Percentiles rank a stretch among this genome's conserved stretches.
Evolutionary conservation across 768 basidiomycete species (phyloP).

Genomic region (Solioccasus polychromus): DNA sequence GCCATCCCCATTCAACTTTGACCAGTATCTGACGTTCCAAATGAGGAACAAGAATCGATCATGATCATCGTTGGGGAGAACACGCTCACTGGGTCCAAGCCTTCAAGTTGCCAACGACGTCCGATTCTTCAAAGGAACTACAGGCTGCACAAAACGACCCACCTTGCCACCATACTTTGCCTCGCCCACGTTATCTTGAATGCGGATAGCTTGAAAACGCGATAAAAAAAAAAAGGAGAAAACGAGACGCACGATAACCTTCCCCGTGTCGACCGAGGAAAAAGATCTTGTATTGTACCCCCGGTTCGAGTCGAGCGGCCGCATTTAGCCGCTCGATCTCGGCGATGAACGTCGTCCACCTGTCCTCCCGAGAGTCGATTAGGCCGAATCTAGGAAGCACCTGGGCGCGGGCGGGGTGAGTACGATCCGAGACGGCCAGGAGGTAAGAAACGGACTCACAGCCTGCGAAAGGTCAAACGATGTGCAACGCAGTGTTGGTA

Average conservation of each 20-base stretch:
- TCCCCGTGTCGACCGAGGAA: conserved; percentile 70
- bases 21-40: conserved; percentile 61
- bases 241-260: conserved; percentile 36
- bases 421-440: no score
- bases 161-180: conserved; percentile 59
- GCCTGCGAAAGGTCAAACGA: conserved; percentile 2
- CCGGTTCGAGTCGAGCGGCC: conserved; percentile 8
- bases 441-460: conserved; percentile 7
- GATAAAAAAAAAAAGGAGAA: not conserved
- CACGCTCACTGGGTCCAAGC: conserved; percentile 59
- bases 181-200: conserved; percentile 65
- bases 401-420: conserved; percentile 1
- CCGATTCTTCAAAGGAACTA: no score
- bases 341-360: conserved; percentile 46
- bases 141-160: conserved; percentile 3
- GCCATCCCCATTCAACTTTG: conserved; percentile 60
- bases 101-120: conserved; percentile 18
- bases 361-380: conserved; percentile 42
- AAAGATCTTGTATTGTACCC: conserved; percentile 47
- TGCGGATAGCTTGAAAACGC: not conserved
- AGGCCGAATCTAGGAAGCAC: conserved; percentile 22
- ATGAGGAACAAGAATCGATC: no score
- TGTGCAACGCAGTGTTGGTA: not conserved
- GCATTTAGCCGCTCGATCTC: conserved; percentile 40
- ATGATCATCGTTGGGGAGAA: not conserved